Conservation (phyloP, 768 basidiomycete species). For the Trametes villosa region DNA sequence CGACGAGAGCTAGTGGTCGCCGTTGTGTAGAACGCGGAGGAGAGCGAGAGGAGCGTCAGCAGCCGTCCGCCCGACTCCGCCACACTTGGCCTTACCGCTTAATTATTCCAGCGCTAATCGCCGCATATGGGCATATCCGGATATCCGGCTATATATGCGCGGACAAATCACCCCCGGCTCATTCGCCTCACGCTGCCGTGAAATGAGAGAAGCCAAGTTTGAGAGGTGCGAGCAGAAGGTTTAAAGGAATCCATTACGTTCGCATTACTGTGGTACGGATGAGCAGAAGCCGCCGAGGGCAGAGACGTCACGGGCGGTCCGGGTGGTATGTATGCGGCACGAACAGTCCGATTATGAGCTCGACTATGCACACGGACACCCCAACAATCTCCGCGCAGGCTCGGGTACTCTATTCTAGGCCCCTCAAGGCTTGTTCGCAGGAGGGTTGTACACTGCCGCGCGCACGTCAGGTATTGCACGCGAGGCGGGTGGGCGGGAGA, state of each 20-base stretch:
- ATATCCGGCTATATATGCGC: too few species aligned
- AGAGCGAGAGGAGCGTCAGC: neutral
- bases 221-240: neutral
- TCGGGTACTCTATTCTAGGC: conserved; percentile 25
- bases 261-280: conserved; percentile 15
- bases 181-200: neutral
- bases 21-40: neutral
- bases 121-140: too few species aligned
- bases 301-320: neutral
- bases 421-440: conserved; percentile 47
- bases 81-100: neutral
- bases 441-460: conserved; percentile 62
- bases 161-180: too few species aligned
- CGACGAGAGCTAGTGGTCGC: neutral
- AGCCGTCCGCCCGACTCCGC: neutral
- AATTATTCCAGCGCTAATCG: neutral
- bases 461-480: neutral
- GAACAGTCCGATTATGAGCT: conserved; percentile 19
- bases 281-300: neutral
- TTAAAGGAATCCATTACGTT: conserved; percentile 11
- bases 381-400: conserved; percentile 7
- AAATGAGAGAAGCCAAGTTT: neutral
- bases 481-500: conserved; percentile 23
- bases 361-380: conserved; percentile 21
- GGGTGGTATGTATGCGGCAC: conserved; percentile 1